Evolutionary conservation across 2,329 filamentous ascomycete species (phyloP).

Genomic region (Hypomyces perniciosus): DNA sequence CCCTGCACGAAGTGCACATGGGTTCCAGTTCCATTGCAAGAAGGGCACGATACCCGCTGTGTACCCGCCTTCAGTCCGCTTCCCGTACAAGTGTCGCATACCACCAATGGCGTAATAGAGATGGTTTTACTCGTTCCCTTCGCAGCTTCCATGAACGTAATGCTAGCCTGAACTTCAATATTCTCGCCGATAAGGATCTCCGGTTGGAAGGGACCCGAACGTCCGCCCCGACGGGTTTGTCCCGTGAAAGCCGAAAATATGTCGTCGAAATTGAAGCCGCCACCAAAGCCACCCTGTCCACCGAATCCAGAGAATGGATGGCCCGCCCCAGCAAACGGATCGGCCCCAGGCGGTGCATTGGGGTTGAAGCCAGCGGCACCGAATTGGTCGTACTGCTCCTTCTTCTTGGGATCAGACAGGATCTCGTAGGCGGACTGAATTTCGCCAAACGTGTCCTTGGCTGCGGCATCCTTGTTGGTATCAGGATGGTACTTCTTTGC

Average conservation of each 20-base stretch:
- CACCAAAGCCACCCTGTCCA: constrained; percentile 62
- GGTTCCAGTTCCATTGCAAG: constrained; percentile 80
- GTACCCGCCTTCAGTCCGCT: constrained; percentile 78
- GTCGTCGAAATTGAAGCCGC: constrained; percentile 93
- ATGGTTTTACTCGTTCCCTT: constrained; percentile 89
- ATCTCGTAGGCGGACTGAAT: constrained; percentile 93
- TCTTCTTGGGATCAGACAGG: constrained; percentile 87
- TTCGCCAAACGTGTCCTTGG: constrained; percentile 91
- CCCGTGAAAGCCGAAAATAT: constrained; percentile 82
- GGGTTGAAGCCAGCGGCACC: constrained; percentile 85
- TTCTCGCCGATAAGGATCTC: constrained; percentile 89
- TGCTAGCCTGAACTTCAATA: constrained; percentile 88
- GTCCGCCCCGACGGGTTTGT: constrained; percentile 42
- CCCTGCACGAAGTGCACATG: constrained; percentile 84
- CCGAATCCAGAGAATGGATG: constrained; percentile 56
- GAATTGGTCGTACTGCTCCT: constrained; percentile 84
- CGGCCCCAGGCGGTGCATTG: constrained; percentile 54
- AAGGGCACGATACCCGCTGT: constrained; percentile 65
- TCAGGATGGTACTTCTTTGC: constrained; percentile 98
- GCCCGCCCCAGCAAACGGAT: constrained; percentile 57
- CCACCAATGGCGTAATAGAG: constrained; percentile 70
- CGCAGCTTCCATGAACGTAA: constrained; percentile 93
- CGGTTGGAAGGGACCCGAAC: constrained; percentile 61
- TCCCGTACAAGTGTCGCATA: constrained; percentile 78
- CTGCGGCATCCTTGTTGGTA: constrained; percentile 90